A percentile compares a stretch with the other conserved stretches of the same genome.
Evolutionary conservation across 805 yeast species (phyloP).

Genomic region (Starmerella floricola): DNA sequence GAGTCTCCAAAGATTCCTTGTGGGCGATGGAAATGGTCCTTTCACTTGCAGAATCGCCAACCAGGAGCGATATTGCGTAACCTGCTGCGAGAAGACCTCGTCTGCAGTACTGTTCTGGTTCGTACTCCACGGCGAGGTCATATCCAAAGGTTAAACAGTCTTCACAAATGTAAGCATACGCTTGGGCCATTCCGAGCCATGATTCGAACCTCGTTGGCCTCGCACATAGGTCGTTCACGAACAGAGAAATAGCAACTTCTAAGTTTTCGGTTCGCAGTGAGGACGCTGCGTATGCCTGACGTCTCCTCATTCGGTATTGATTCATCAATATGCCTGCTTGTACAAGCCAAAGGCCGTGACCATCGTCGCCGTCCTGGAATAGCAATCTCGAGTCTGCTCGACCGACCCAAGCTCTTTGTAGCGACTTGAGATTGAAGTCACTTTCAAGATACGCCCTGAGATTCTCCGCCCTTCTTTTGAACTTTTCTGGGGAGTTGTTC

Average conservation of each 20-base stretch:
- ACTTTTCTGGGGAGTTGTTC: no score
- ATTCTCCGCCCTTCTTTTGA: no score
- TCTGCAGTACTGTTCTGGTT: conserved; percentile 13
- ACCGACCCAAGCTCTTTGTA: neutral
- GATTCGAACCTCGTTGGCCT: conserved; percentile 63
- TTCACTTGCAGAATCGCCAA: conserved; percentile 37
- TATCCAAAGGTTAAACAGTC: conserved; percentile 45
- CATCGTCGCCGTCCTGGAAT: conserved; percentile 30
- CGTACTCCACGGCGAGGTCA: conserved; percentile 6
- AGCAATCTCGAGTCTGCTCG: no score
- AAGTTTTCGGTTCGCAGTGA: conserved; percentile 64
- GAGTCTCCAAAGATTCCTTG: conserved; percentile 2
- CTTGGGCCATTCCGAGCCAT: conserved; percentile 76
- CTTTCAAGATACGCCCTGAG: no score
- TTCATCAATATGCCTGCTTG: conserved; percentile 58
- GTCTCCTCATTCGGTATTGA: conserved; percentile 57
- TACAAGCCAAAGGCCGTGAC: conserved; percentile 52
- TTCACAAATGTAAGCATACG: conserved; percentile 66
- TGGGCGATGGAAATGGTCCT: neutral
- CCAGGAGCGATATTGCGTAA: conserved; percentile 33
- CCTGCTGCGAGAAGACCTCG: conserved; percentile 13
- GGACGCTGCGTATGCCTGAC: conserved; percentile 45
- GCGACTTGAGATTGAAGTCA: no score
- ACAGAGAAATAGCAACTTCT: conserved; percentile 55
- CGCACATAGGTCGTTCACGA: conserved; percentile 54